Base-by-base conservation (phyloP, 345 rosid genomes). In the Gossypium longicalyx region DNA sequence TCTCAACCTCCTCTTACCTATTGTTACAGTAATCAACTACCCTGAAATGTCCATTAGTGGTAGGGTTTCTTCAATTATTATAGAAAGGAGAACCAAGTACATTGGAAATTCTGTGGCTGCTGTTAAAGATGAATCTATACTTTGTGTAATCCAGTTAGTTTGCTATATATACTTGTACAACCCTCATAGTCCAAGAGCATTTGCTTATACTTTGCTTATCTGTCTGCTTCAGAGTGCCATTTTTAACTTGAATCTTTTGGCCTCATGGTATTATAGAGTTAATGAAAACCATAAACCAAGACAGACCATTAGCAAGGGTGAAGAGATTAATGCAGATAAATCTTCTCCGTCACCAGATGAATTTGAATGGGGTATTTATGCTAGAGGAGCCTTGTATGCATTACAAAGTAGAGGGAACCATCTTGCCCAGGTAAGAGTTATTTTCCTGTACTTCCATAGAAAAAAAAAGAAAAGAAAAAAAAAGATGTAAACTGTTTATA, bases 311-410 rank as follows among this genome's bases (percentile, higher is more conserved):
- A 80, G 78, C 52, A 82, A 80, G 75, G 82, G 76, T 58, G 76
- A 76, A 43, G 77, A 71, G 64, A 74, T 60, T 57, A 72, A 76
- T 63, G 76, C 74, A 71, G 84, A 76, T 80, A 60, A 77, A 76
- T 68, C 83, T 66, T 76, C 77, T 12, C 70, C 78, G 64, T 53
- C 71, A 19, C 67, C 74, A 75, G 91, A 87, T 77, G 85, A 85
- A 63, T 76, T 84, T 77, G 45, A 75, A 34, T 94, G 98, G 98
- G 98, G 97, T 66, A 81, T 83, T 82, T 94, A 92, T 82, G 97
- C 95, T 15, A 88, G 93, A 82, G 97, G 97, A 78, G 98, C 97
- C 1, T 75, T 86, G 67, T 90, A 85, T 87, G 97, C 97, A 6
- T 81, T 94, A 61, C 91, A 86, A 84, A 86, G 76, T 62, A 84